Evolutionary conservation across 139 green algal genomes (phyloP), one percentile per base, ranked within the genome.

Genomic region (Coelastrella sp.): DNA sequence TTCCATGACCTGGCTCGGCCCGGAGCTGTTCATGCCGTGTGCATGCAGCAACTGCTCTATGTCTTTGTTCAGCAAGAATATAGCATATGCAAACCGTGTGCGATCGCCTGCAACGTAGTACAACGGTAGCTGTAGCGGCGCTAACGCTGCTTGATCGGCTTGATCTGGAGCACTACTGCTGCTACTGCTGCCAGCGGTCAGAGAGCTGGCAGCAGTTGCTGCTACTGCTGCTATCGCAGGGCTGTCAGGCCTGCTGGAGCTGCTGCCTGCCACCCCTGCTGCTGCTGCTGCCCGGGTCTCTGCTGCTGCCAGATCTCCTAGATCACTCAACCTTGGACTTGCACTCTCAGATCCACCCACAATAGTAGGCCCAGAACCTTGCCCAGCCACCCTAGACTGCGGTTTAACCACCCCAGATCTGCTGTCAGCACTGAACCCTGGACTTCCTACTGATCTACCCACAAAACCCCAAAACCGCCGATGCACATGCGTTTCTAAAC

Each of bases 21-120:
- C 95, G 0, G 81, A 80, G 5, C 94, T 90, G n/a, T 71, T 92
- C 54, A 97, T 81, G 8, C 93, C 94, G 83, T 97, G 95, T 11
- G 94, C 94, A 61, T 94, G 86, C 83, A 98, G 91, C 87, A 97
- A 83, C 92, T 97, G 96, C 88, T 95, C 95, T 20, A 97, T 80
- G 80, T 98, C 92, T 89, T 97, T 96, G 81, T 95, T 95, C n/a
- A 97, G 91, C 82, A 97, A 73, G 81, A 95, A 96, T 22, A 97
- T 86, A 4, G 89, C 96, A 76, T 96, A 95, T 7, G 95, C 95
- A 90, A 97, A 97, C 16, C 94, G 90, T 0, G 92, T 93, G 32
- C 96, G 89, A 60, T 97, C 95, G 6, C 92, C 93, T 4, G 84
- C 90, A 19, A 94, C 86, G 68, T 93, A 96, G 66, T 95, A 95